Evolutionary conservation across 2,329 filamentous ascomycete species (phyloP), one percentile per base, ranked within the genome.

Genomic region (Talaromyces sp.): DNA sequence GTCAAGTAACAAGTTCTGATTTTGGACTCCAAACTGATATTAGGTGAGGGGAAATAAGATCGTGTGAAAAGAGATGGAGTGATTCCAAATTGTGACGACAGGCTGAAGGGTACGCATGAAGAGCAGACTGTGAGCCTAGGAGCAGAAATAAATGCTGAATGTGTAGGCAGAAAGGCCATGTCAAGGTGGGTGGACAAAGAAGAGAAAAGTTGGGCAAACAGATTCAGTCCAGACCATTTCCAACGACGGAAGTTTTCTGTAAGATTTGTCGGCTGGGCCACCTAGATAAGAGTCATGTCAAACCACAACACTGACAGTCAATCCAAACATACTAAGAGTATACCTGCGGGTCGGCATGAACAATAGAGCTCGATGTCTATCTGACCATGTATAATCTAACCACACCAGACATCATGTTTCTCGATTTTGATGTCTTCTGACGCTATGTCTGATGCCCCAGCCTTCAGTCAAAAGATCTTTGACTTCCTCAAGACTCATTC

Each of bases 401-500:
- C 25, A 11, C 0, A 12, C n/a, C 28, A 67, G 66, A 66, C 25
- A 33, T 44, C 60, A 50, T 61, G 48, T 42, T 12, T 37, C 58
- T 28, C 63, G 60, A n/a, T 55, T 66, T 48, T 46, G 64, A 66
- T 58, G 48, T 48, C 73, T 69, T 18, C 64, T 64, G 63, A 77
- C 65, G 62, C 76, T 81, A 66, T 79, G 81, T 66, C 78, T 76
- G 25, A 91, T 86, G 0, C 91, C 91, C 88, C 88, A 96, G 5
- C 87, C 88, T 64, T 89, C 71, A 67, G 86, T 86, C 59, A 96
- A 76, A 66, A 96, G 76, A 14, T 81, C 83, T 6, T 89, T 87
- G 6, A 91, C 89, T 72, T 93, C 91, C 77, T 97, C 93, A 6
- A 96, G 79, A 66, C 86, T 88, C 71, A 96, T 75, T 0, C 92